Evolutionary conservation across 805 yeast species (phyloP), one percentile per base, ranked within the genome.

Genomic region (Candida quercuum): DNA sequence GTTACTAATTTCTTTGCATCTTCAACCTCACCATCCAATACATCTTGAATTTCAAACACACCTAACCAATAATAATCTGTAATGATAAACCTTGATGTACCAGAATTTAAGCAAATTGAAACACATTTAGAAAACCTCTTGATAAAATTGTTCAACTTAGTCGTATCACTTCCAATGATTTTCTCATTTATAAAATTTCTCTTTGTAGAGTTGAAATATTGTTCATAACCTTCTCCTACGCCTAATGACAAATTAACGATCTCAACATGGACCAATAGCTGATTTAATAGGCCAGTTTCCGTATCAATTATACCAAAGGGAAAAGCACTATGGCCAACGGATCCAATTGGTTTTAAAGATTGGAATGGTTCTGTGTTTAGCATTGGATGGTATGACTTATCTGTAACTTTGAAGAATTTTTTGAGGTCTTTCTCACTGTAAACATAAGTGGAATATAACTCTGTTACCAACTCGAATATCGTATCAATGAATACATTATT

Each of bases 1-100:
- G 56, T 49, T 3, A 50, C 28, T 10, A 54, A 35, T 32, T 35
- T 44, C 12, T 40, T 35, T 2, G 35, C 54, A 33, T 54, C 53
- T 20, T 48, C 48, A 35, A 52, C 40, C 26, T 51, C 55, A 16
- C 56, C 52, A 35, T 52, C 57, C 11, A 26, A 16, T 9, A 52
- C 40, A 25, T 52, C 53, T 20, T 47, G 47, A 23, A 54, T 54
- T 29, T 51, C 49, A 33, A 54, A 54, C n/a, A 47, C 32, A 1
- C 49, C 56, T 32, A 45, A 37, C 57, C 57, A 54, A 19, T 49
- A 47, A 32, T 54, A 54, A 29, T 54, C 59, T 1, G 47, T 40
- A 12, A 54, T 49, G 13, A 54, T 38, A 32, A 54, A 54, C 30
- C 49, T 45, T 21, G 41, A 46, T 1, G 52, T 52, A 24, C 46